phyloP scores from a whole-genome alignment of 2,329 filamentous ascomycete genomes.

The Claviceps sp. region DNA sequence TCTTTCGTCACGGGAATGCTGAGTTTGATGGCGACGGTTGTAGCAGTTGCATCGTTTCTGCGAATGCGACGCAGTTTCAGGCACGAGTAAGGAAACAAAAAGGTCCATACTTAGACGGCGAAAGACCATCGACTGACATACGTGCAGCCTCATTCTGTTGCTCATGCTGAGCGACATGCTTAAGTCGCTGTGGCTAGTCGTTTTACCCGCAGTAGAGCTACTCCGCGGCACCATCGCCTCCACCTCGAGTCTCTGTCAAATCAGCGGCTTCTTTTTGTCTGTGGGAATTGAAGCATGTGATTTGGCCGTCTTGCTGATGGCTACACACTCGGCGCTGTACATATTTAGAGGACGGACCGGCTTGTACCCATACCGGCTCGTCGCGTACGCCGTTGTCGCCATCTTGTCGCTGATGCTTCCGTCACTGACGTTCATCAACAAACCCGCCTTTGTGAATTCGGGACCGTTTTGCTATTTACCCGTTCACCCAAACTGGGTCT shows the following conservation, averaged over 20 bases:
- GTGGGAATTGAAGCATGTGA: slow-evolving; percentile 59
- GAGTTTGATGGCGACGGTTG: slow-evolving; percentile 42
- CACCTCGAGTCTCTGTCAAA: slow-evolving; percentile 47
- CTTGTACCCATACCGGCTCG: slow-evolving; percentile 52
- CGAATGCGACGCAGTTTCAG: slow-evolving; percentile 63
- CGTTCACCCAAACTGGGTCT: slow-evolving; percentile 53
- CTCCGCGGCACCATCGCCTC: slow-evolving; percentile 34
- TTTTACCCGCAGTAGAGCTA: slow-evolving; percentile 50
- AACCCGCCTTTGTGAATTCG: slow-evolving; percentile 43
- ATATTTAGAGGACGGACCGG: slow-evolving; percentile 53
- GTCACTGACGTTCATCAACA: slow-evolving; percentile 48
- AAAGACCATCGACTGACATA: neutral
- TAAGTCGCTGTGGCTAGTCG: slow-evolving; percentile 54
- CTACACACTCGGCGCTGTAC: slow-evolving; percentile 58
- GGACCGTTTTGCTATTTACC: slow-evolving; percentile 61
- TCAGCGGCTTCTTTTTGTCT: slow-evolving; percentile 53
- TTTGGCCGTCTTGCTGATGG: slow-evolving; percentile 58
- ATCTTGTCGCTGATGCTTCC: slow-evolving; percentile 47
- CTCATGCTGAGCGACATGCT: slow-evolving; percentile 60
- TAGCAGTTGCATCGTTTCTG: slow-evolving; percentile 58
- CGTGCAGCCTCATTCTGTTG: slow-evolving; percentile 54
- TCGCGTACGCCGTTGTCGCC: slow-evolving; percentile 44
- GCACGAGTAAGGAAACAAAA: slow-evolving; percentile 31
- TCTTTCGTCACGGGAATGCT: slow-evolving; percentile 30
- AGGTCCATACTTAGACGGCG: neutral